These are phyloP conservation scores for Phialocephala sp. DNA, from an alignment of 2,329 filamentous ascomycete species.

Conservation along the genomic window DNA sequence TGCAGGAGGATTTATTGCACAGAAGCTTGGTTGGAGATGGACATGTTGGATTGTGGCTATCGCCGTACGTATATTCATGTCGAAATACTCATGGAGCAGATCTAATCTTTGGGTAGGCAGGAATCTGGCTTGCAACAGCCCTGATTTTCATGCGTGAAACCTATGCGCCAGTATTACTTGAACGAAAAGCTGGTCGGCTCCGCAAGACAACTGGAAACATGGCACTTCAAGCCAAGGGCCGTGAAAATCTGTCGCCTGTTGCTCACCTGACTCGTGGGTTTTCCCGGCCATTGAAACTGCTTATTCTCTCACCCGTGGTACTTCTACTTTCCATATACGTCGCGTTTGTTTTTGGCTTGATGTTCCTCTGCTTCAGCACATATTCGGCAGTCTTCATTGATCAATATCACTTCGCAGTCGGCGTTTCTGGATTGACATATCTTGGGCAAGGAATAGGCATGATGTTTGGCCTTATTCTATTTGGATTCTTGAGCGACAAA, in stretches of 20 bases:
- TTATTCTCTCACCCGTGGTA: background rate
- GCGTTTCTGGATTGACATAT: constrained; percentile 48
- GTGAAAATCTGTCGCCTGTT: background rate
- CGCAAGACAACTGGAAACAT: background rate
- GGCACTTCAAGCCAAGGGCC: background rate
- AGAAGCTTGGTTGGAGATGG: constrained; percentile 45
- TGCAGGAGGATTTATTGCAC: constrained; percentile 42
- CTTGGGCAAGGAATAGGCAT: constrained; percentile 48
- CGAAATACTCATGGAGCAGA: background rate
- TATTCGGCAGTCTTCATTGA: constrained; percentile 54
- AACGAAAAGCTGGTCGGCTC: constrained; percentile 5
- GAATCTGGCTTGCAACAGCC: background rate
- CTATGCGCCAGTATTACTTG: background rate
- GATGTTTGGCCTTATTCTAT: constrained; percentile 45
- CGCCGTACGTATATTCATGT: constrained; percentile 37
- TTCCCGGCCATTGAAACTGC: background rate
- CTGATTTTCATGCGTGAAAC: constrained; percentile 5
- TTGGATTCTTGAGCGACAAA: constrained; percentile 49
- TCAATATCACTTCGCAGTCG: constrained; percentile 47
- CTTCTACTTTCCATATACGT: constrained; percentile 32
- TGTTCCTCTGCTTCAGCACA: constrained; percentile 57
- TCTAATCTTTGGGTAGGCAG: background rate
- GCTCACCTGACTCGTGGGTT: background rate
- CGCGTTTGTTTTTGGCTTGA: constrained; percentile 53
- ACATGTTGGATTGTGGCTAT: constrained; percentile 45